phyloP scores from a whole-genome alignment of 2,329 filamentous ascomycete genomes.

The Lithohypha guttulata region DNA sequence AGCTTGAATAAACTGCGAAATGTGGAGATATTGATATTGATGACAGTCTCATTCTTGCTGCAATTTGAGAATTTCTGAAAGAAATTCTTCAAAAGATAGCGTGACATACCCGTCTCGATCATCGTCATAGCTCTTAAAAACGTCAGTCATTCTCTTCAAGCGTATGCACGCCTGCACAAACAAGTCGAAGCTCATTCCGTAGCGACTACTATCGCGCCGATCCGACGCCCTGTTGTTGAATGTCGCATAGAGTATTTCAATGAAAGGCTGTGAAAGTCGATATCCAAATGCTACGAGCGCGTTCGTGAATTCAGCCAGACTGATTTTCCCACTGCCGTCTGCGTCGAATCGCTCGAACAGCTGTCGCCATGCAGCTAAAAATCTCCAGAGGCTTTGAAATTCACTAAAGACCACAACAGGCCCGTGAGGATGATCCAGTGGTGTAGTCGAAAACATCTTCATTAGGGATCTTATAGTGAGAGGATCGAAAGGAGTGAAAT shows the following conservation, averaged over 20 bases:
- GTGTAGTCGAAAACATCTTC: constrained; percentile 62
- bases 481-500: constrained; percentile 86
- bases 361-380: constrained; percentile 83
- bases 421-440: constrained; percentile 16
- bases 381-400: constrained; percentile 93
- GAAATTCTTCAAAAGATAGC: constrained; percentile 69
- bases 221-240: constrained; percentile 53
- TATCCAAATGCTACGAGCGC: constrained; percentile 91
- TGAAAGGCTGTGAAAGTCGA: constrained; percentile 71
- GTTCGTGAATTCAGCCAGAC: constrained; percentile 74
- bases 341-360: constrained; percentile 93
- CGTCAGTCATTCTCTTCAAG: constrained; percentile 96
- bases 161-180: constrained; percentile 97
- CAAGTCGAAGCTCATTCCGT: constrained; percentile 81
- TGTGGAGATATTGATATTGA: not conserved
- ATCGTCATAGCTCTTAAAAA: constrained; percentile 97
- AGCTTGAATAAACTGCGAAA: not conserved
- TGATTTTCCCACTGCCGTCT: constrained; percentile 79
- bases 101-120: constrained; percentile 91
- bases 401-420: constrained; percentile 93
- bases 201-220: constrained; percentile 29
- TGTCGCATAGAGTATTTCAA: constrained; percentile 72
- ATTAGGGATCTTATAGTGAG: constrained; percentile 99
- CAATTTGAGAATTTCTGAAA: constrained; percentile 37
- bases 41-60: constrained; percentile 14